A percentile compares a stretch with the other conserved stretches of the same genome.
phyloP scores from a whole-genome alignment of 1,284 basidiomycete species.

The Chalciporus sp. region DNA sequence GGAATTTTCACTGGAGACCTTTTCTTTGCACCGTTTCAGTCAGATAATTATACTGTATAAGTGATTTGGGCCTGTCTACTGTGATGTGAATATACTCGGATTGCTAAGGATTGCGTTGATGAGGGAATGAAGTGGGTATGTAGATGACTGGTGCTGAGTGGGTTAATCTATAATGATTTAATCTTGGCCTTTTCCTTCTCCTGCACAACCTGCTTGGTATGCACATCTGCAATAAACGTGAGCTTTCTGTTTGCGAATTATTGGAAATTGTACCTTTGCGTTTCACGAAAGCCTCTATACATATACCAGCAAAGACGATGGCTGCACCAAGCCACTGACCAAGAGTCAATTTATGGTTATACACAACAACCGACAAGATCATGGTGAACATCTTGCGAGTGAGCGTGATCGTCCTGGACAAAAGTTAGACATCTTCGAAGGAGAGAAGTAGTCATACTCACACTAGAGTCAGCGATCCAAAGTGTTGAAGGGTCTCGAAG shows the following conservation, averaged over 20 bases:
- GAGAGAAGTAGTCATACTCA: conserved; percentile 42
- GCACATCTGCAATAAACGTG: conserved; percentile 56
- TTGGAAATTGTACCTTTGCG: conserved; percentile 59
- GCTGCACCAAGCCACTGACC: conserved; percentile 93
- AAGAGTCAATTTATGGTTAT: conserved; percentile 81
- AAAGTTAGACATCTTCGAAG: conserved; percentile 5
- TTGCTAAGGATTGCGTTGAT: conserved; percentile 3
- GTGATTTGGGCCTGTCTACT: conserved; percentile 15
- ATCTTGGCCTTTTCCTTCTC: conserved; percentile 82
- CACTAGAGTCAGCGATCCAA: conserved; percentile 93
- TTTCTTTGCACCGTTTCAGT: conserved; percentile 1
- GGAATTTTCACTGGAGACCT: background rate
- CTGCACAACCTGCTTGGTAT: conserved; percentile 74
- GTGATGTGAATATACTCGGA: conserved; percentile 19
- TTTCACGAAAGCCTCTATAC: conserved; percentile 90
- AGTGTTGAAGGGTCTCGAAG: conserved; percentile 96
- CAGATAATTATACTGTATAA: conserved; percentile 32
- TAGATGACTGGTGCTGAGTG: background rate
- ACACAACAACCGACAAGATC: conserved; percentile 92
- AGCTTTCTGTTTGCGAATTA: background rate
- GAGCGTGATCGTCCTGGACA: conserved; percentile 82
- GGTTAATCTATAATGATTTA: conserved; percentile 61
- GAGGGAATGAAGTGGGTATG: conserved; percentile 18
- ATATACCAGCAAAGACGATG: conserved; percentile 93
- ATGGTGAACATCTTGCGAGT: conserved; percentile 99